Percentiles rank a stretch among this genome's conserved stretches.
Conservation (phyloP, 1,284 basidiomycete species). For the Cryptococcus wingfieldii region DNA sequence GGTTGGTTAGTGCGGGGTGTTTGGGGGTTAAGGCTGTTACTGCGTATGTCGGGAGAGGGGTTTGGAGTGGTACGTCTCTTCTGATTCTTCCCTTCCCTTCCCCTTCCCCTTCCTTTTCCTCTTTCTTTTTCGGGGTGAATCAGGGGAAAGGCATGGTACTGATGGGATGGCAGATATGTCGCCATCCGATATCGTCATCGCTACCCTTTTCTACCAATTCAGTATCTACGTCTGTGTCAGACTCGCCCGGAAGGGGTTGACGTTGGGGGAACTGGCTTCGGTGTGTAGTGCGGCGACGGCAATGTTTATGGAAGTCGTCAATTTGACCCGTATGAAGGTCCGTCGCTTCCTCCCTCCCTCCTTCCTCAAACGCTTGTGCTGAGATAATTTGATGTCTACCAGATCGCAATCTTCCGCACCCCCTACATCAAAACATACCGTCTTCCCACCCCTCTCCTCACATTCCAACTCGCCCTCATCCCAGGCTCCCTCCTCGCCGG, state of each 20-base stretch:
- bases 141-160: background rate
- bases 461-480: slow-evolving; percentile 89
- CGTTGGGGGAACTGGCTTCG: slow-evolving; percentile 85
- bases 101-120: background rate
- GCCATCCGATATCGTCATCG: slow-evolving; percentile 69
- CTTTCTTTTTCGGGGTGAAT: background rate
- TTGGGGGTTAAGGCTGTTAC: slow-evolving; percentile 43
- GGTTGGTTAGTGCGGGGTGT: slow-evolving; percentile 42
- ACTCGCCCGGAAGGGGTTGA: slow-evolving; percentile 87
- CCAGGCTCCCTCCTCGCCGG: slow-evolving; percentile 88
- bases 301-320: slow-evolving; percentile 77
- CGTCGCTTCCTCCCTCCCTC: slow-evolving; percentile 28
- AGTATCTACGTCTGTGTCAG: slow-evolving; percentile 84
- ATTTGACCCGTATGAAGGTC: slow-evolving; percentile 73
- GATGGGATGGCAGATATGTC: slow-evolving; percentile 61
- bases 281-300: slow-evolving; percentile 84
- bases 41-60: slow-evolving; percentile 34
- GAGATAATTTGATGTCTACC: slow-evolving; percentile 1
- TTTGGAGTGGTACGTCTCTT: slow-evolving; percentile 40
- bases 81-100: background rate
- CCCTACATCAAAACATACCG: slow-evolving; percentile 89
- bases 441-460: slow-evolving; percentile 83
- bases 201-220: slow-evolving; percentile 83
- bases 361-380: background rate
- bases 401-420: slow-evolving; percentile 78